Percentiles rank a stretch among this genome's conserved stretches.
Evolutionary conservation across 495 filamentous ascomycete species (phyloP).

Genomic region (Neurospora tetrasperma): DNA sequence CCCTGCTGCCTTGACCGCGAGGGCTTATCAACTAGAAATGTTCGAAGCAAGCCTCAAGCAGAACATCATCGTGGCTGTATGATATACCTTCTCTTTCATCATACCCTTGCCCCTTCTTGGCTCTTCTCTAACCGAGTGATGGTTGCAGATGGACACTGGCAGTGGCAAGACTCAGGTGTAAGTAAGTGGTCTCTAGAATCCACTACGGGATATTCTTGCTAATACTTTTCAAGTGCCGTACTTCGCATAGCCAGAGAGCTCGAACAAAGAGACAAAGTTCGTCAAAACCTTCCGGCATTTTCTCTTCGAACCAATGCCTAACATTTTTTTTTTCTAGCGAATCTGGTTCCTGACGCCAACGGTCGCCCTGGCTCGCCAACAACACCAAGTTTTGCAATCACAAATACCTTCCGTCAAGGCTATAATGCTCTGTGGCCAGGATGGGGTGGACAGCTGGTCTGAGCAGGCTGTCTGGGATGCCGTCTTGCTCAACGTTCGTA

Average conservation of each 20-base stretch:
- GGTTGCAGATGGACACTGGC: constrained; percentile 76
- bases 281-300: constrained; percentile 3
- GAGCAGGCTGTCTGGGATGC: constrained; percentile 62
- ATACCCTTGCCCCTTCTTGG: not conserved
- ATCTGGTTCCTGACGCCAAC: constrained; percentile 84
- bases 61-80: constrained; percentile 78
- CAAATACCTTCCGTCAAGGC: constrained; percentile 55
- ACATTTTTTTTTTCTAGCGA: constrained; percentile 37
- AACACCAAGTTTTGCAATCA: constrained; percentile 49
- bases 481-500: constrained; percentile 52
- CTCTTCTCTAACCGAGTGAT: constrained; percentile 1
- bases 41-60: constrained; percentile 64
- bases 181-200: constrained; percentile 39
- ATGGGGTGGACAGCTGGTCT: constrained; percentile 68
- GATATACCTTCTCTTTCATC: constrained; percentile 8
- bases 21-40: constrained; percentile 88
- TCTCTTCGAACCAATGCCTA: constrained; percentile 8
- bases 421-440: constrained; percentile 54
- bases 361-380: constrained; percentile 64
- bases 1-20: constrained; percentile 32
- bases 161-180: constrained; percentile 91
- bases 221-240: constrained; percentile 48
- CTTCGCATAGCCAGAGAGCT: constrained; percentile 68
- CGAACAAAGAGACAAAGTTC: constrained; percentile 54
- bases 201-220: constrained; percentile 5